Evolutionary conservation across 2,329 filamentous ascomycete genomes (phyloP).

Genomic region (Venturia carpophila): DNA sequence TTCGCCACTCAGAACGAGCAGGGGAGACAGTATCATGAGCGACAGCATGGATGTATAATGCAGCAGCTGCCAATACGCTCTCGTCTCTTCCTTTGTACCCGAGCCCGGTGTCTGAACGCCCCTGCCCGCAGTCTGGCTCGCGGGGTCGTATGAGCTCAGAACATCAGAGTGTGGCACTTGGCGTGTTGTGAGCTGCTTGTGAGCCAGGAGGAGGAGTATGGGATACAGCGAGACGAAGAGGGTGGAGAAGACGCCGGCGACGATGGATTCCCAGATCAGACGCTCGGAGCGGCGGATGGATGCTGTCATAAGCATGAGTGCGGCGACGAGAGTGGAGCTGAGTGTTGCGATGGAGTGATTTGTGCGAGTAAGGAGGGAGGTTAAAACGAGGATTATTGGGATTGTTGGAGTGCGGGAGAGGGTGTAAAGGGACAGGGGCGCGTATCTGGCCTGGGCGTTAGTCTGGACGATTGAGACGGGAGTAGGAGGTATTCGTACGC

Average conservation of each 20-base stretch:
- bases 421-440: constrained; percentile 45
- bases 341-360: constrained; percentile 42
- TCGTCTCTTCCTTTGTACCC: constrained; percentile 39
- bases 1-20: constrained; percentile 45
- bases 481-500: constrained; percentile 32
- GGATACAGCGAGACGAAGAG: constrained; percentile 46
- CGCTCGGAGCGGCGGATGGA: constrained; percentile 39
- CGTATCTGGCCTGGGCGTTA: constrained; percentile 34
- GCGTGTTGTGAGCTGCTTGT: constrained; percentile 39
- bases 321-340: constrained; percentile 43
- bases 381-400: constrained; percentile 43
- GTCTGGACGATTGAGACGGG: constrained; percentile 13
- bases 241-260: constrained; percentile 46
- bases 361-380: constrained; percentile 39
- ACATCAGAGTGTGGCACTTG: constrained; percentile 38
- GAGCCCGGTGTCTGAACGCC: constrained; percentile 9
- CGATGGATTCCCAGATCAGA: constrained; percentile 45
- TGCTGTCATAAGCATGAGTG: constrained; percentile 44
- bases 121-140: constrained; percentile 17
- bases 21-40: constrained; percentile 41
- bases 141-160: constrained; percentile 32
- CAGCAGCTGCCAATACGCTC: constrained; percentile 44
- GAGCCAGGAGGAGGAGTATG: constrained; percentile 43
- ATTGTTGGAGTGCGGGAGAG: constrained; percentile 45
- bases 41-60: constrained; percentile 46